phyloP scores from a whole-genome alignment of 108 stramenopile species.

The Stephanodiscus minutulus region DNA sequence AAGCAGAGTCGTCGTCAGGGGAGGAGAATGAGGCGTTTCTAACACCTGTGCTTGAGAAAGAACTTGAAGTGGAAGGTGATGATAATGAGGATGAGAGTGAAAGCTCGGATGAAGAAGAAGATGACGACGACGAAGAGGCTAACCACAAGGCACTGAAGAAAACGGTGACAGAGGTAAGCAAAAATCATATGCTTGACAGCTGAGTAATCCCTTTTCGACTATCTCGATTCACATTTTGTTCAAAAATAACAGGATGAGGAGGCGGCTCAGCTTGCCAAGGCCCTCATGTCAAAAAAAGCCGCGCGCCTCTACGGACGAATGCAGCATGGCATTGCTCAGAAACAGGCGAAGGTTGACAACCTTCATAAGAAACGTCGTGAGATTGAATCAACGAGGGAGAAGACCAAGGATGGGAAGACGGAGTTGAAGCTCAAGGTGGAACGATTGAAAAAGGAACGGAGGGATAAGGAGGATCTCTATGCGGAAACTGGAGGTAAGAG shows the following conservation, averaged over 20 bases:
- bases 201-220: not conserved
- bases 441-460: conserved; percentile 49
- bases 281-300: conserved; percentile 95
- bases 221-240: not conserved
- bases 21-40: conserved; percentile 30
- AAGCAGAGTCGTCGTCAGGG: conserved; percentile 15
- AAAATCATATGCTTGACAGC: conserved; percentile 1
- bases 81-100: conserved; percentile 53
- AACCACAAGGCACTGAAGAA: conserved; percentile 46
- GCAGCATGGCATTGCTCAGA: conserved; percentile 90
- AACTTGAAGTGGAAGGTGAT: conserved; percentile 32
- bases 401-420: conserved; percentile 62
- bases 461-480: conserved; percentile 27
- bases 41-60: not conserved
- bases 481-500: conserved; percentile 24
- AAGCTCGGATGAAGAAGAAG: conserved; percentile 38
- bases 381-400: conserved; percentile 63
- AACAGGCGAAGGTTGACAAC: conserved; percentile 81
- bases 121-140: conserved; percentile 48
- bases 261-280: conserved; percentile 83
- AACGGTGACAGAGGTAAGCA: conserved; percentile 49
- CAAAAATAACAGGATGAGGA: conserved; percentile 65
- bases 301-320: conserved; percentile 89
- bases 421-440: conserved; percentile 77
- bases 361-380: conserved; percentile 75